A percentile compares a stretch with the other conserved stretches of the same genome.
Conservation (phyloP, 73 alveolate species). For the Uronychia binucleata region DNA sequence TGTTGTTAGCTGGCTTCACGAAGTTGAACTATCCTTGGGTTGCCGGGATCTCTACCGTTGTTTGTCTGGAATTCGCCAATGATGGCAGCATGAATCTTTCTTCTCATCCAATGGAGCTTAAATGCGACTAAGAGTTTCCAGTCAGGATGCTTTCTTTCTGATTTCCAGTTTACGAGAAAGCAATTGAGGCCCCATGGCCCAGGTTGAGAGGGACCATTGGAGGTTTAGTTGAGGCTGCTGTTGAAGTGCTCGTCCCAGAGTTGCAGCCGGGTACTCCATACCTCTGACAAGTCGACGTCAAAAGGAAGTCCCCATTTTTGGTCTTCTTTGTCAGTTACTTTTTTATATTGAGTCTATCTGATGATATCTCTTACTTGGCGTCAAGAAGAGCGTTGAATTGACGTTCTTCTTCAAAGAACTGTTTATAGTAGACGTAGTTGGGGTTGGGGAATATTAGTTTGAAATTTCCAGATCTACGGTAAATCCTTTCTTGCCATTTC, state of each 20-base stretch:
- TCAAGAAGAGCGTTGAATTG: slow-evolving; percentile 54
- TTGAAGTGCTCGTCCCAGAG: neutral
- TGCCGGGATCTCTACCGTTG: neutral
- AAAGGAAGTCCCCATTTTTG: neutral
- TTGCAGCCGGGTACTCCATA: neutral
- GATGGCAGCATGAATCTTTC: neutral
- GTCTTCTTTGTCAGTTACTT: neutral
- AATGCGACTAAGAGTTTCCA: neutral
- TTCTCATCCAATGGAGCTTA: neutral
- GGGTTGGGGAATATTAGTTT: slow-evolving; percentile 71
- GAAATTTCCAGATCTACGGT: slow-evolving; percentile 66
- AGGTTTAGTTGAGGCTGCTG: neutral
- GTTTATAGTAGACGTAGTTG: slow-evolving; percentile 53
- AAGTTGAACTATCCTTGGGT: no score
- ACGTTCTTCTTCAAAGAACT: slow-evolving; percentile 76
- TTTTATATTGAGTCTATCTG: neutral
- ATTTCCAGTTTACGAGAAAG: neutral
- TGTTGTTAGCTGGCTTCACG: no score
- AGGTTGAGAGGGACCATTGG: neutral
- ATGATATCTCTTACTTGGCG: neutral
- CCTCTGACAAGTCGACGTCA: neutral
- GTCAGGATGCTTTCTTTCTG: neutral
- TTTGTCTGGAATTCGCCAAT: neutral
- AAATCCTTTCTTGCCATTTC: no score
- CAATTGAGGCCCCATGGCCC: neutral